Evolutionary conservation across 2,329 filamentous ascomycete genomes (phyloP), one percentile per base, ranked within the genome.

Genomic region (Trichoderma sp.): DNA sequence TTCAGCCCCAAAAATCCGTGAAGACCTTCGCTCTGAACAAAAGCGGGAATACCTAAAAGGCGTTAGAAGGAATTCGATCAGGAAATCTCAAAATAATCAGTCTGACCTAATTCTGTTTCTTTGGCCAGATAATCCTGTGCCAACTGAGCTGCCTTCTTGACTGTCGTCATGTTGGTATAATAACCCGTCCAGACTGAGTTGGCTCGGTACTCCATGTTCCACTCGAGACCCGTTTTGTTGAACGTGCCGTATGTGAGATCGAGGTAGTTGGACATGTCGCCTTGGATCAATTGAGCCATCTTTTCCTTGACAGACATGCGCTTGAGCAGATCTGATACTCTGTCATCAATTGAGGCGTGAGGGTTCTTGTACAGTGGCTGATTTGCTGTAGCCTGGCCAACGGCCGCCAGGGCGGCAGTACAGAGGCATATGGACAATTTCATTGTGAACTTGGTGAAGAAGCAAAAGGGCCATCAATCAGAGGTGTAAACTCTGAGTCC

Each of bases 201-300:
- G 64, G 64, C 64, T 28, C 64, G 47, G 51, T 67, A 57, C n/a
- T 67, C 64, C 64, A 67, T 67, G 3, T 67, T 67, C 64, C 64
- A 67, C 21, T n/a, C 64, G 18, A 67, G 64, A n/a, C 64, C 64
- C 28, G 64, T 36, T 57, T 67, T 67, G 47, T 67, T 67, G 47
- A 57, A 67, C 6, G 64, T 67, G 18, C 47, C 64, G 21, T 57
- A 36, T 5, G 64, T 67, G 47, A 67, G 64, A 24, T 67, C 51
- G 15, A 67, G 64, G 14, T 67, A 67, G 32, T 67, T 67, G 64
- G 64, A 67, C 64, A 67, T 67, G 32, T 67, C 64, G 9, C 64
- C 64, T 24, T 67, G 64, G 4, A 67, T 67, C 47, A 67, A 39
- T 18, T 67, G 64, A n/a, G 64, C 64, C 64, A 67, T 67, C 51